These are phyloP conservation scores for Aspergillus diversus DNA, from an alignment of 495 filamentous ascomycete genomes.

Conservation along the genomic window DNA sequence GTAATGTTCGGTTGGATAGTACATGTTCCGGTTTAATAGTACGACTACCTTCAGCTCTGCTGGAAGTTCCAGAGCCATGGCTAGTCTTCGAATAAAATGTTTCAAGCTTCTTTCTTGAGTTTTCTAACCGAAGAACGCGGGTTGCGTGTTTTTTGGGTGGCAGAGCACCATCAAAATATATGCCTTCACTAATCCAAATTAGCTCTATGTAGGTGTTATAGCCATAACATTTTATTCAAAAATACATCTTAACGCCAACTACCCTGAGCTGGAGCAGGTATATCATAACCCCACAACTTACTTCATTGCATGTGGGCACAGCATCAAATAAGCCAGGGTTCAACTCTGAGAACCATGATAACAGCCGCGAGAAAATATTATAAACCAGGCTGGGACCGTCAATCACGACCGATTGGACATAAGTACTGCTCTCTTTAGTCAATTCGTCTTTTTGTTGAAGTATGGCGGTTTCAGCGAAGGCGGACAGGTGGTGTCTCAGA, in stretches of 20 bases:
- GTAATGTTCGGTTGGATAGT: slow-evolving; percentile 30
- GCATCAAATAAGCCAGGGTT: slow-evolving; percentile 49
- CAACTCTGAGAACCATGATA: slow-evolving; percentile 37
- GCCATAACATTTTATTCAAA: not conserved
- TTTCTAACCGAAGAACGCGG: slow-evolving; percentile 56
- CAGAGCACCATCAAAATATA: slow-evolving; percentile 81
- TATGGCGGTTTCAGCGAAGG: slow-evolving; percentile 54
- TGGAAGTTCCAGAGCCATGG: slow-evolving; percentile 8
- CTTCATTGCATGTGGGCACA: slow-evolving; percentile 62
- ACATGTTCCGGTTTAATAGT: slow-evolving; percentile 26
- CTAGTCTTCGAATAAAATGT: slow-evolving; percentile 30
- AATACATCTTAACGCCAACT: slow-evolving; percentile 62
- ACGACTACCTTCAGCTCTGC: not conserved
- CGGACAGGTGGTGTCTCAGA: slow-evolving; percentile 60
- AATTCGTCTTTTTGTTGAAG: slow-evolving; percentile 31
- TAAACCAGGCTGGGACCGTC: slow-evolving; percentile 80
- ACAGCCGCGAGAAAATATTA: slow-evolving; percentile 62
- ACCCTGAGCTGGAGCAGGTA: slow-evolving; percentile 61
- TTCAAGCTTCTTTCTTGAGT: slow-evolving; percentile 44
- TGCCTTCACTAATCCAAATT: slow-evolving; percentile 42
- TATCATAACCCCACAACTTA: slow-evolving; percentile 60
- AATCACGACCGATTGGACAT: slow-evolving; percentile 57
- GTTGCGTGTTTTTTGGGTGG: slow-evolving; percentile 60
- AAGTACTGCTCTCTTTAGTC: slow-evolving; percentile 7
- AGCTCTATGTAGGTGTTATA: slow-evolving; percentile 2